Percentiles rank a stretch among this genome's conserved stretches.
These are phyloP conservation scores for Pleurotus pulmonarius DNA, from an alignment of 768 basidiomycete species.

Conservation along the genomic window DNA sequence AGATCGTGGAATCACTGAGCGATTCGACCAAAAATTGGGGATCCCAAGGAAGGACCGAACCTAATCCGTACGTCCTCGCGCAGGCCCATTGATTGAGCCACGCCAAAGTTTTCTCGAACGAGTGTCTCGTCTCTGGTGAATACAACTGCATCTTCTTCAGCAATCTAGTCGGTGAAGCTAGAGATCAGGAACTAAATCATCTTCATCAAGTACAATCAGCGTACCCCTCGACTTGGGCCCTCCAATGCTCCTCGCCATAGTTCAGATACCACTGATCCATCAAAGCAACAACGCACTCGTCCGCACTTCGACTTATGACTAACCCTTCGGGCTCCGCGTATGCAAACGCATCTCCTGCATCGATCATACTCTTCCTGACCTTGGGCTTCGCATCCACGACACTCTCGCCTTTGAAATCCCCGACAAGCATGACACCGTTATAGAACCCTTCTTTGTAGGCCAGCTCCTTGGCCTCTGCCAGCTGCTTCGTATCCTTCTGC, in stretches of 20 bases:
- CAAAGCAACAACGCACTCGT: constrained; percentile 96
- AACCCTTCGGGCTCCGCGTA: constrained; percentile 96
- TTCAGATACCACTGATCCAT: constrained; percentile 99
- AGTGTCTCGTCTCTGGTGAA: constrained; percentile 86
- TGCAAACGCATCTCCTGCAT: constrained; percentile 70
- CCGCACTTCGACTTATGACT: constrained; percentile 86
- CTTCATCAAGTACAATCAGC: constrained; percentile 21
- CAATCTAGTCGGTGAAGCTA: constrained; percentile 42
- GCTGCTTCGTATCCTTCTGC: constrained; percentile 89
- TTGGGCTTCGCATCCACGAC: constrained; percentile 92
- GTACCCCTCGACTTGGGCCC: constrained; percentile 76
- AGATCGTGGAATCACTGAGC: constrained; percentile 95
- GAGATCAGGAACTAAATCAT: constrained; percentile 5
- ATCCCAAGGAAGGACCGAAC: constrained; percentile 96
- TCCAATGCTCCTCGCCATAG: constrained; percentile 93
- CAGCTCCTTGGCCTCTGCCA: constrained; percentile 95
- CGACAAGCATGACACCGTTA: constrained; percentile 85
- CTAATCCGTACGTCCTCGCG: constrained; percentile 95
- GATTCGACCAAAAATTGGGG: constrained; percentile 95
- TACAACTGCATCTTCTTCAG: constrained; percentile 88
- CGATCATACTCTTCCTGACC: constrained; percentile 82
- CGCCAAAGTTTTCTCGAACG: constrained; percentile 84
- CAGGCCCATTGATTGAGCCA: constrained; percentile 99
- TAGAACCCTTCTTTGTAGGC: constrained; percentile 99
- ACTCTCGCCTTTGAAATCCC: constrained; percentile 83